Percentiles rank a stretch among this genome's conserved stretches.
Evolutionary conservation across 164 flowering plant genomes (phyloP).

Genomic region (Liriodendron chinense): DNA sequence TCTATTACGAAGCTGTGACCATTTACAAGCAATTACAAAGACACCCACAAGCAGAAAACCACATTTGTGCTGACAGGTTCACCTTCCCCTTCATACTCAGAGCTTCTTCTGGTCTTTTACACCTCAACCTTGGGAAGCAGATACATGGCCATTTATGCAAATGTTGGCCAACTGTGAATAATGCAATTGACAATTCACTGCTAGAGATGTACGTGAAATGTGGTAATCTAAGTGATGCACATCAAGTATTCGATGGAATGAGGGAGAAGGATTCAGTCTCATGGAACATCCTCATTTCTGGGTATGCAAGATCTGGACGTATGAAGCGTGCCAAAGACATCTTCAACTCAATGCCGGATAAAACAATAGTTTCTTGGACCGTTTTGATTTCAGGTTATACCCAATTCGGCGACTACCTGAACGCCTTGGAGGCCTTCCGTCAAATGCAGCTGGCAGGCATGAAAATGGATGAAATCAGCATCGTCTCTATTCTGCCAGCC

Average conservation of each 20-base stretch:
- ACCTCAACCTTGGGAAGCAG: conserved; percentile 43
- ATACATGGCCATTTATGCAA: conserved; percentile 62
- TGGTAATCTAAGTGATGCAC: conserved; percentile 39
- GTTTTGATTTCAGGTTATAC: conserved; percentile 52
- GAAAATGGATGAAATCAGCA: conserved; percentile 54
- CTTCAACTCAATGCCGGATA: conserved; percentile 48
- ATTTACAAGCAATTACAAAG: conserved; percentile 47
- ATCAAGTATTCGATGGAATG: conserved; percentile 61
- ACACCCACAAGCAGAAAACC: conserved; percentile 10
- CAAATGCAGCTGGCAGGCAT: conserved; percentile 46
- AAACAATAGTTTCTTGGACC: conserved; percentile 59
- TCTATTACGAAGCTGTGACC: conserved; percentile 13
- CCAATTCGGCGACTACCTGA: conserved; percentile 27
- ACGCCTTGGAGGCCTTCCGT: conserved; percentile 45
- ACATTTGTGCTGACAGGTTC: conserved; percentile 48
- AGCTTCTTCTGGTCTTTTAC: conserved; percentile 44
- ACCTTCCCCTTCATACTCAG: conserved; percentile 66
- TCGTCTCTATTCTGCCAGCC: conserved; percentile 64
- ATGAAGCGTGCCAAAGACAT: conserved; percentile 43
- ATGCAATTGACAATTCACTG: conserved; percentile 43
- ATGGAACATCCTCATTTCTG: conserved; percentile 66
- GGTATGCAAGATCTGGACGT: conserved; percentile 53
- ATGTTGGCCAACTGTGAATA: conserved; percentile 33
- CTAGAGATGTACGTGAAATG: conserved; percentile 67
- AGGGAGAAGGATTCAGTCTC: conserved; percentile 54